Conservation (phyloP, 2,329 filamentous ascomycete genomes). For the Hypocreales sp. region DNA sequence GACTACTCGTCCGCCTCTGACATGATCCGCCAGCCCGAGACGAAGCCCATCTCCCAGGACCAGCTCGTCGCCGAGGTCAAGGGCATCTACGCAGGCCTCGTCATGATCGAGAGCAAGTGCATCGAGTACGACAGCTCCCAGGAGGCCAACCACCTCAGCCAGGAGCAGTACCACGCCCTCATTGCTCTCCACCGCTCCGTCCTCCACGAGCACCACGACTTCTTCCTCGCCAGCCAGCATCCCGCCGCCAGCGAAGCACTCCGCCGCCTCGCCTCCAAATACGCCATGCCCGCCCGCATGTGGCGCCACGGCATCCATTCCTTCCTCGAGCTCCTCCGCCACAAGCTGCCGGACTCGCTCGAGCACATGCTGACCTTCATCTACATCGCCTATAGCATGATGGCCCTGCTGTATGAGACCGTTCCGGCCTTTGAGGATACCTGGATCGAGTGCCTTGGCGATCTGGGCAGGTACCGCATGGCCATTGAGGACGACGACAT, state of each 20-base stretch:
- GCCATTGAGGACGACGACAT: slow-evolving; percentile 76
- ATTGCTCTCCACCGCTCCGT: slow-evolving; percentile 71
- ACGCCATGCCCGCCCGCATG: slow-evolving; percentile 85
- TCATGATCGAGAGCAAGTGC: slow-evolving; percentile 78
- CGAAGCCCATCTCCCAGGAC: slow-evolving; percentile 56
- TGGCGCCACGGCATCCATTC: slow-evolving; percentile 87
- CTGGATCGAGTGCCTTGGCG: slow-evolving; percentile 87
- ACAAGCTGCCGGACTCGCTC: slow-evolving; percentile 57
- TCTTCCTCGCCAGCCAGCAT: slow-evolving; percentile 77
- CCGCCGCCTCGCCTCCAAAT: slow-evolving; percentile 56
- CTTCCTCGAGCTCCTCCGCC: slow-evolving; percentile 62
- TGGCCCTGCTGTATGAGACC: slow-evolving; percentile 74
- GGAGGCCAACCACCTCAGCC: slow-evolving; percentile 26
- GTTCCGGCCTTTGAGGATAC: slow-evolving; percentile 72
- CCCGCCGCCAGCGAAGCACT: slow-evolving; percentile 58
- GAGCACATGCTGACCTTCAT: slow-evolving; percentile 91
- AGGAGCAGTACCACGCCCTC: slow-evolving; percentile 71
- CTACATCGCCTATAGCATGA: slow-evolving; percentile 78
- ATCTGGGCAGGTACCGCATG: slow-evolving; percentile 74
- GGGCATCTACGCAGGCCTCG: slow-evolving; percentile 66
- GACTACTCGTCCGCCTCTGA: slow-evolving; percentile 2
- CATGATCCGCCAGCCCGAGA: slow-evolving; percentile 34
- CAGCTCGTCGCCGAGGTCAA: slow-evolving; percentile 72
- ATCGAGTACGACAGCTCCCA: slow-evolving; percentile 64
- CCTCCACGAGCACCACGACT: slow-evolving; percentile 71